A percentile compares a stretch with the other conserved stretches of the same genome.
Conservation (phyloP, 371 early-diverging fungal genomes). For the Lichtheimia hyalospora region DNA sequence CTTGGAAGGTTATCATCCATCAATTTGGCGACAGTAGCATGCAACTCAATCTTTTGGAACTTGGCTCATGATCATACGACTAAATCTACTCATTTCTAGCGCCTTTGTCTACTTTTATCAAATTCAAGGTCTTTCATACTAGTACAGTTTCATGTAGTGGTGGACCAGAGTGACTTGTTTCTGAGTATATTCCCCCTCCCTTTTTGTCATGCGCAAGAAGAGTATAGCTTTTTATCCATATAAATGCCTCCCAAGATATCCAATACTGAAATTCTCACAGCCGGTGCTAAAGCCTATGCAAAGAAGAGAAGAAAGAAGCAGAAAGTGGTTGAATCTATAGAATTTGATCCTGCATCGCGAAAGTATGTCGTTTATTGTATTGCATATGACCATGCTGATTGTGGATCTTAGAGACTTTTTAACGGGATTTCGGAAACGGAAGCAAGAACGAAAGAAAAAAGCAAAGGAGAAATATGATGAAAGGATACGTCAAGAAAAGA, state of each 20-base stretch:
- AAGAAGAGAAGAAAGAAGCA: slow-evolving; percentile 69
- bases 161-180: too few relatives aligned
- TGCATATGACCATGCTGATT: neutral
- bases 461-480: slow-evolving; percentile 56
- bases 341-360: slow-evolving; percentile 65
- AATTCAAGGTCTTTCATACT: too few relatives aligned
- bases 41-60: too few relatives aligned
- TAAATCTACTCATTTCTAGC: too few relatives aligned
- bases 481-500: slow-evolving; percentile 53
- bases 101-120: too few relatives aligned
- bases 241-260: slow-evolving; percentile 23
- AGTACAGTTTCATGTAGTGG: too few relatives aligned
- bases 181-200: too few relatives aligned
- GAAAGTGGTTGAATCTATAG: slow-evolving; percentile 61
- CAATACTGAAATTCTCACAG: slow-evolving; percentile 65
- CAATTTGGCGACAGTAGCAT: too few relatives aligned
- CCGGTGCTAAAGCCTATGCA: slow-evolving; percentile 67
- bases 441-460: slow-evolving; percentile 66
- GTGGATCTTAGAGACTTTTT: slow-evolving; percentile 57
- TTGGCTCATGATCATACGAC: too few relatives aligned
- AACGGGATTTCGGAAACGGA: slow-evolving; percentile 85
- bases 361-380: slow-evolving; percentile 38
- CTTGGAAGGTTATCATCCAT: too few relatives aligned
- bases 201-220: too few relatives aligned
- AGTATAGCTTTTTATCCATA: too few relatives aligned